Conservation (phyloP, 2,329 filamentous ascomycete species). For the Cladorrhinum sp. region DNA sequence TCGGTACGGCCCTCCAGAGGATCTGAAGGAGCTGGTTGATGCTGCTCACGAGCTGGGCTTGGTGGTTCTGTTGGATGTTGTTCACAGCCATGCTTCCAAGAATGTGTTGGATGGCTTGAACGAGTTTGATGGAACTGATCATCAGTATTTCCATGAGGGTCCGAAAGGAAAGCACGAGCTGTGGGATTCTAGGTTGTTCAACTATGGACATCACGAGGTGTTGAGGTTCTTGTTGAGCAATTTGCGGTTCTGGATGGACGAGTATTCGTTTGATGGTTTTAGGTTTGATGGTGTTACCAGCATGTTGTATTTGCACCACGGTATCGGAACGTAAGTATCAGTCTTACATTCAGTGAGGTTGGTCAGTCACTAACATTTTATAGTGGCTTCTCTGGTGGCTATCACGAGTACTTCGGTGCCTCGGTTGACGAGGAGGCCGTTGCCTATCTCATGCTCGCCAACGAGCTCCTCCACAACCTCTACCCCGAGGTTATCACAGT, state of each 20-base stretch:
- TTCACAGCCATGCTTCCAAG: constrained; percentile 97
- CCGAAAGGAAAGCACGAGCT: constrained; percentile 81
- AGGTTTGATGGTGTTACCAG: constrained; percentile 97
- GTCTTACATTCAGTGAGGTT: not conserved
- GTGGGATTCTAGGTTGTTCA: constrained; percentile 96
- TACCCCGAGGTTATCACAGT: constrained; percentile 88
- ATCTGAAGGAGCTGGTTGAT: constrained; percentile 94
- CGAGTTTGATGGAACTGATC: constrained; percentile 91
- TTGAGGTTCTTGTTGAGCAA: constrained; percentile 95
- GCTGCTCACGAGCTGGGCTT: constrained; percentile 90
- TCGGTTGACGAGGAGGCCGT: constrained; percentile 90
- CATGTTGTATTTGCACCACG: constrained; percentile 95
- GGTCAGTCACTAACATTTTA: constrained; percentile 26
- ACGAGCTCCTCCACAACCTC: constrained; percentile 88
- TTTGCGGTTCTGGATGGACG: constrained; percentile 97
- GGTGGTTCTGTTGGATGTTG: constrained; percentile 87
- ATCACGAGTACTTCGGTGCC: constrained; percentile 94
- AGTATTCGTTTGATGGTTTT: constrained; percentile 95
- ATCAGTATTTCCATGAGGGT: constrained; percentile 92
- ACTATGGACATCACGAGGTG: constrained; percentile 93
- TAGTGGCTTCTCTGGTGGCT: constrained; percentile 93
- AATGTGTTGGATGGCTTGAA: constrained; percentile 95
- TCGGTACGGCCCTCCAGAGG: constrained; percentile 88
- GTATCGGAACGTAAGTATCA: constrained; percentile 81
- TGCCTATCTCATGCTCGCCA: constrained; percentile 92